Evolutionary conservation across 176 grass and related monocot genomes (phyloP).

Genomic region (Stipa capillata): DNA sequence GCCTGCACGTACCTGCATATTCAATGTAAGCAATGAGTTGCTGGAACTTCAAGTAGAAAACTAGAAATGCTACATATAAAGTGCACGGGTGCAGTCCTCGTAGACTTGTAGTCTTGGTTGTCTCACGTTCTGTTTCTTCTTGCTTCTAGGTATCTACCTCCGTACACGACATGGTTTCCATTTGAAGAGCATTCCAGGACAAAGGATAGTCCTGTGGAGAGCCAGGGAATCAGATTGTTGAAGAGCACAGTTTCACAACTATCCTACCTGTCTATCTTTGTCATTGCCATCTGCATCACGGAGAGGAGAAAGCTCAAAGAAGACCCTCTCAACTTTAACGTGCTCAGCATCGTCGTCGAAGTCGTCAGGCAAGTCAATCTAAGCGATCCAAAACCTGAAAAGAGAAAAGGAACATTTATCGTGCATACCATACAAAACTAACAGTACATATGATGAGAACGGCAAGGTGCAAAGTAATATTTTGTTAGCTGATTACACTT

Average conservation of each 20-base stretch:
- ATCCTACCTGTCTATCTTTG: conserved; percentile 41
- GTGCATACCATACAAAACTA: background rate
- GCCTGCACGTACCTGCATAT: background rate
- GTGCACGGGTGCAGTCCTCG: background rate
- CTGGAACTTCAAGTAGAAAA: background rate
- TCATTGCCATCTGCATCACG: conserved; percentile 52
- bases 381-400: background rate
- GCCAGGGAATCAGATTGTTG: conserved; percentile 18
- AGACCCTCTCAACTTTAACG: conserved; percentile 58
- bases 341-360: conserved; percentile 49
- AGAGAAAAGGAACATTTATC: background rate
- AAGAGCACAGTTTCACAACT: conserved; percentile 37
- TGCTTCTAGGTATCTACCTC: conserved; percentile 57
- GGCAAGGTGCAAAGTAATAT: background rate
- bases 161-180: conserved; percentile 52
- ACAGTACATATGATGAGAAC: background rate
- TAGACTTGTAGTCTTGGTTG: background rate
- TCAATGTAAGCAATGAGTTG: background rate
- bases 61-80: background rate
- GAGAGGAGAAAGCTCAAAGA: conserved; percentile 45
- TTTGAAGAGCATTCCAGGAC: conserved; percentile 23
- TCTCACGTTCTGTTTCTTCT: background rate
- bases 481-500: too few relatives aligned
- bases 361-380: conserved; percentile 37
- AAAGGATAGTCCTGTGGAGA: background rate